A percentile compares a stretch with the other conserved stretches of the same genome.
These are phyloP conservation scores for Xerocomus amazonicus DNA, from an alignment of 1,284 basidiomycete species.

Conservation along the genomic window DNA sequence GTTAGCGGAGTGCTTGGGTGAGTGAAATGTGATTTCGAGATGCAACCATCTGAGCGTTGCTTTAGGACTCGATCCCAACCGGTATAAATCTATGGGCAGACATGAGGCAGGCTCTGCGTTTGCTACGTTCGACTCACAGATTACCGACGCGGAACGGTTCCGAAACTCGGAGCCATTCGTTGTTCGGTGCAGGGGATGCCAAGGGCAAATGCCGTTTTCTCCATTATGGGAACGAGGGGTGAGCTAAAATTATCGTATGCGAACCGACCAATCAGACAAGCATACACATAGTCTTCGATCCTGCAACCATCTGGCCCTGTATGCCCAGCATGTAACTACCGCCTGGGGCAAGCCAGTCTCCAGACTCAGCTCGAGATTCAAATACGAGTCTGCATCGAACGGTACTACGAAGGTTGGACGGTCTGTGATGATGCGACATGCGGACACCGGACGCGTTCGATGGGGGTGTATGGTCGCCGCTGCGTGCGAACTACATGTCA, in stretches of 20 bases:
- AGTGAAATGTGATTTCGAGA: conserved; percentile 18
- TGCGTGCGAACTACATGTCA: conserved; percentile 71
- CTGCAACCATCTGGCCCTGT: conserved; percentile 45
- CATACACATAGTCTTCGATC: conserved; percentile 42
- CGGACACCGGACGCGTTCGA: conserved; percentile 79
- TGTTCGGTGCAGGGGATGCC: conserved; percentile 74
- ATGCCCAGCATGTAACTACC: conserved; percentile 62
- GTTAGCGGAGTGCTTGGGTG: conserved; percentile 92
- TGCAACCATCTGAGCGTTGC: conserved; percentile 2
- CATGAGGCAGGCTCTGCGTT: conserved; percentile 69
- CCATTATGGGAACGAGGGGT: conserved; percentile 68
- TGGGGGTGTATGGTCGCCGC: conserved; percentile 85
- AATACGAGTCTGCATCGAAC: conserved; percentile 72
- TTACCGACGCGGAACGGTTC: conserved; percentile 87
- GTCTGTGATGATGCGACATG: conserved; percentile 88
- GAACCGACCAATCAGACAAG: background rate
- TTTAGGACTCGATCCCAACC: conserved; percentile 79
- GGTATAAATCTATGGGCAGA: conserved; percentile 55
- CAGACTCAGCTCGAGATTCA: conserved; percentile 84
- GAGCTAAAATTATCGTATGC: conserved; percentile 15
- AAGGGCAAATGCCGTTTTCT: conserved; percentile 58
- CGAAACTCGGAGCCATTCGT: conserved; percentile 67
- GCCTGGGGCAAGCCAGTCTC: conserved; percentile 59
- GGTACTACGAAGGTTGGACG: conserved; percentile 89
- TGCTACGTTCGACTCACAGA: conserved; percentile 84